These are phyloP conservation scores for Russula olivacea DNA, from an alignment of 768 basidiomycete species.

Conservation along the genomic window DNA sequence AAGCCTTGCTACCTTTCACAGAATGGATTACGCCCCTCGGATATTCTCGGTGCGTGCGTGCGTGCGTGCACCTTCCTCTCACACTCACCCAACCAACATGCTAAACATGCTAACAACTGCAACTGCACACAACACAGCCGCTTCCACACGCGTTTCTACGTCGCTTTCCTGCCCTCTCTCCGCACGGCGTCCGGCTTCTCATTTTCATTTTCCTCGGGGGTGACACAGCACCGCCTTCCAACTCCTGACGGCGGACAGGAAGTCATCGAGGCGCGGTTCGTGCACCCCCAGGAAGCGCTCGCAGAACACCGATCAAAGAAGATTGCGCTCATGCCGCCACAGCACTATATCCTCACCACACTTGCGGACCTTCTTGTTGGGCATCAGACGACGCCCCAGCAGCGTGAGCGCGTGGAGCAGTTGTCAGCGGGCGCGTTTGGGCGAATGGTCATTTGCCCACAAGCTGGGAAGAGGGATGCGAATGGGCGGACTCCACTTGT, in stretches of 20 bases:
- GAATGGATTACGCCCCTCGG: slow-evolving; percentile 67
- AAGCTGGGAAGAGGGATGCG: slow-evolving; percentile 33
- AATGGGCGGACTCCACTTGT: slow-evolving; percentile 46
- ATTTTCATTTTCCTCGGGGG: slow-evolving; percentile 42
- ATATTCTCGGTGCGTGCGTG: slow-evolving; percentile 41
- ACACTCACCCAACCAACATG: neutral
- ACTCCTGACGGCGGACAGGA: slow-evolving; percentile 68
- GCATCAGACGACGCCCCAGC: slow-evolving; percentile 37
- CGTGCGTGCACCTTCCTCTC: neutral
- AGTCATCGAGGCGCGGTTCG: slow-evolving; percentile 61
- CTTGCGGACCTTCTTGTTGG: slow-evolving; percentile 49
- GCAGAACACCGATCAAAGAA: slow-evolving; percentile 44
- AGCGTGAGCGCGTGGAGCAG: slow-evolving; percentile 40
- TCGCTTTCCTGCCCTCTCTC: slow-evolving; percentile 49
- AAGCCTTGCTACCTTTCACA: slow-evolving; percentile 59
- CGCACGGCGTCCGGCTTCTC: slow-evolving; percentile 27
- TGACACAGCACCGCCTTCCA: slow-evolving; percentile 52
- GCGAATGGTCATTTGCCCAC: slow-evolving; percentile 53
- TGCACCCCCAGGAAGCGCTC: slow-evolving; percentile 50
- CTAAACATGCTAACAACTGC: neutral
- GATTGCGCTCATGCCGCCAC: slow-evolving; percentile 66
- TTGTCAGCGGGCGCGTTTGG: slow-evolving; percentile 57
- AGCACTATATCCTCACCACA: slow-evolving; percentile 63
- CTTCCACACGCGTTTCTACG: slow-evolving; percentile 66
- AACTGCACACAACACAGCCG: slow-evolving; percentile 50